Percentiles rank a stretch among this genome's conserved stretches.
phyloP scores from a whole-genome alignment of 2,329 filamentous ascomycete species.

The Tolypocladium nubicola region DNA sequence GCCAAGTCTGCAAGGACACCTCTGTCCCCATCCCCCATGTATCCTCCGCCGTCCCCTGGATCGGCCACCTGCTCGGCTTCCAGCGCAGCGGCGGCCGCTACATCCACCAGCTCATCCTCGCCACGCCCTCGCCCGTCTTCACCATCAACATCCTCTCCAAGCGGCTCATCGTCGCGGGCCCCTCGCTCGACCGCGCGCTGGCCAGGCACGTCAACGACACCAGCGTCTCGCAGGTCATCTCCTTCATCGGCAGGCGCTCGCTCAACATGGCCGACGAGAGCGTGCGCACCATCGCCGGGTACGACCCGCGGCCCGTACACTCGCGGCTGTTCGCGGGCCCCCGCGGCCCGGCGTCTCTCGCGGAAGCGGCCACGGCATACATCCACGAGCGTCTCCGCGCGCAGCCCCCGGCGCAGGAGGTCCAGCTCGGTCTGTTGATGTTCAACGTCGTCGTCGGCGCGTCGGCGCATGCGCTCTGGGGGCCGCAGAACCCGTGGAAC shows the following conservation, averaged over 20 bases:
- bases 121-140: constrained; percentile 9
- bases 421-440: constrained; percentile 16
- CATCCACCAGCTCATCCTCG: constrained; percentile 13
- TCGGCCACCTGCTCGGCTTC: constrained; percentile 15
- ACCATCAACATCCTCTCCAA: constrained; percentile 19
- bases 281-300: constrained; percentile 12
- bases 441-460: constrained; percentile 18
- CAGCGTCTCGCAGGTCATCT: constrained; percentile 18
- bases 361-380: constrained; percentile 11
- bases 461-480: constrained; percentile 20
- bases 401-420: constrained; percentile 9
- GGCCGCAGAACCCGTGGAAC: constrained; percentile 18
- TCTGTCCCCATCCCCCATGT: constrained; percentile 7
- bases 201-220: constrained; percentile 17
- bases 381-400: constrained; percentile 9
- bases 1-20: not conserved
- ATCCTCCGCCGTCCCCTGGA: constrained; percentile 10
- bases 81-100: constrained; percentile 14
- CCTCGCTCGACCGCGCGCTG: constrained; percentile 15
- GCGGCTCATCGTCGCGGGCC: constrained; percentile 15
- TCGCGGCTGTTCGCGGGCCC: constrained; percentile 14
- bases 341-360: constrained; percentile 11
- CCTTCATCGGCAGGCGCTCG: constrained; percentile 16
- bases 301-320: constrained; percentile 16
- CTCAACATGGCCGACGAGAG: constrained; percentile 13